phyloP scores from a whole-genome alignment of 768 basidiomycete species.

The Dioszegia crocea region DNA sequence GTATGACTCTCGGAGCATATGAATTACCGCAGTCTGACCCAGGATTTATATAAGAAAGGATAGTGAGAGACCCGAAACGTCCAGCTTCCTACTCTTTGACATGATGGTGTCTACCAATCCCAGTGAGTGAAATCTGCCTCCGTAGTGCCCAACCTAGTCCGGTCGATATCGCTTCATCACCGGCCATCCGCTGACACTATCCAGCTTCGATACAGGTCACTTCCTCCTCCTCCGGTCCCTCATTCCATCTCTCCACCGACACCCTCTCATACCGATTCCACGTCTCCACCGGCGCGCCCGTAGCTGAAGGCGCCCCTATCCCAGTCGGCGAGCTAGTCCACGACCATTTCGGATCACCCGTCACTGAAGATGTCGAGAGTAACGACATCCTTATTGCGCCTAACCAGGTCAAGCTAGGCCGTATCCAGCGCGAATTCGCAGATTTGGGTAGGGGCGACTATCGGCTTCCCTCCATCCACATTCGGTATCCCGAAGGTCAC shows the following conservation, averaged over 20 bases:
- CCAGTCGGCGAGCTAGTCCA: constrained; percentile 10
- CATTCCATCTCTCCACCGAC: constrained; percentile 1
- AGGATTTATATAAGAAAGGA: too few species aligned
- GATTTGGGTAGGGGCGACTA: constrained; percentile 31
- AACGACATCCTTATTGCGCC: neutral
- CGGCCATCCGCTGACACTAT: neutral
- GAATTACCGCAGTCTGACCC: too few species aligned
- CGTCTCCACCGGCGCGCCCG: neutral
- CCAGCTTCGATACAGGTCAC: too few species aligned
- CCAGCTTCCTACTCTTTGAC: too few species aligned
- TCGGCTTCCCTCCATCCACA: constrained; percentile 22
- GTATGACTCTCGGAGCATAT: too few species aligned
- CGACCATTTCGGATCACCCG: constrained; percentile 19
- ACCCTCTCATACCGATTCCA: constrained; percentile 11
- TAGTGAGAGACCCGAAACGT: too few species aligned
- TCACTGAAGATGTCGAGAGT: neutral
- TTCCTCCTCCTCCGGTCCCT: neutral
- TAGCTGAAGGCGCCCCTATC: neutral
- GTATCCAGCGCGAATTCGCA: constrained; percentile 14
- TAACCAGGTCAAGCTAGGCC: neutral
- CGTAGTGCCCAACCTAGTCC: too few species aligned
- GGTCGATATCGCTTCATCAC: too few species aligned
- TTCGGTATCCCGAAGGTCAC: constrained; percentile 10
- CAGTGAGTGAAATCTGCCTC: too few species aligned
- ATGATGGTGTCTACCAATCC: too few species aligned